Percentiles rank a stretch among this genome's conserved stretches.
Conservation (phyloP, 192 early-diverging fungal species). For the Umbelopsis isabellina region DNA sequence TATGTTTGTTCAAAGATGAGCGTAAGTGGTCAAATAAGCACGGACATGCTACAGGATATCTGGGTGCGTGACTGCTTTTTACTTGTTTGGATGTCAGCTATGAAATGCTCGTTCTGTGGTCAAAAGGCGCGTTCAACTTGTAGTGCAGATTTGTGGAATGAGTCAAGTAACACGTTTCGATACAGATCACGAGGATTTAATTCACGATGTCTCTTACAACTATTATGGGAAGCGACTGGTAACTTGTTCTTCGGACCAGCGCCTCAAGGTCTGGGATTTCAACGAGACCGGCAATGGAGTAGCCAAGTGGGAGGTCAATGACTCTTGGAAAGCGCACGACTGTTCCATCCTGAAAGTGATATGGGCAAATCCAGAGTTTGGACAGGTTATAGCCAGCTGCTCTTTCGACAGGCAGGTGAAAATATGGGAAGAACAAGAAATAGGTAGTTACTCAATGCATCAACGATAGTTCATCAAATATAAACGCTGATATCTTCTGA, state of each 20-base stretch:
- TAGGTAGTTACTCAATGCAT: slow-evolving; percentile 21
- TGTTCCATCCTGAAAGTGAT: slow-evolving; percentile 81
- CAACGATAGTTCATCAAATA: no score
- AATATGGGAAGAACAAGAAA: slow-evolving; percentile 88
- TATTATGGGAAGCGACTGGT: slow-evolving; percentile 91
- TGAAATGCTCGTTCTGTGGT: no score
- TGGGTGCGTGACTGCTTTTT: not conserved
- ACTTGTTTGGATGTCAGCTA: no score
- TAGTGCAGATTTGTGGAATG: slow-evolving; percentile 27
- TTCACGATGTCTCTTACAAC: slow-evolving; percentile 91
- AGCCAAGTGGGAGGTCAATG: slow-evolving; percentile 76
- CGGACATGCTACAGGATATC: no score
- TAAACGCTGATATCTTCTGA: not conserved
- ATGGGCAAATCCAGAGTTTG: slow-evolving; percentile 98
- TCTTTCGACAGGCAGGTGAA: slow-evolving; percentile 90
- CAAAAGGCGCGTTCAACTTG: slow-evolving; percentile 6
- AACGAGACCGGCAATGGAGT: slow-evolving; percentile 54
- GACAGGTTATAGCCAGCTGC: slow-evolving; percentile 86
- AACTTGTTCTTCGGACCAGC: slow-evolving; percentile 91
- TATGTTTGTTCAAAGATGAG: not conserved
- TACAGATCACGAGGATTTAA: slow-evolving; percentile 87
- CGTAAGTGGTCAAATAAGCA: no score
- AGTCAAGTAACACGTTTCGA: slow-evolving; percentile 62
- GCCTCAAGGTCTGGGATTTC: slow-evolving; percentile 94
- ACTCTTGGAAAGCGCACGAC: slow-evolving; percentile 89